Percentiles rank a stretch among this genome's conserved stretches.
phyloP scores from a whole-genome alignment of 768 basidiomycete species.

The Rhodotorula kratochvilovae region DNA sequence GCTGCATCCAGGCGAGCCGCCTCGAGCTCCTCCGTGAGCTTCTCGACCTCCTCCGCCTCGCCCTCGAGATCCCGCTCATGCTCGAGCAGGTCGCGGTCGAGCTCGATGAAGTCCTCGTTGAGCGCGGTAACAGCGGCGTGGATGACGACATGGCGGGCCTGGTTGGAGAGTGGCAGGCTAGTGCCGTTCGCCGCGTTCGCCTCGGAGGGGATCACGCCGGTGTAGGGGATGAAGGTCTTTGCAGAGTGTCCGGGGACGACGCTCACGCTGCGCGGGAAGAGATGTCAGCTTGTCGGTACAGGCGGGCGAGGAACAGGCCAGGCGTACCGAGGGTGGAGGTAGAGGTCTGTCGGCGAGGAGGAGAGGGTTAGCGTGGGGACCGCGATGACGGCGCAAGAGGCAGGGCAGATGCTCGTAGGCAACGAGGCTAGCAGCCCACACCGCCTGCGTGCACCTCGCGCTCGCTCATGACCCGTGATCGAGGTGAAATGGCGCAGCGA shows the following conservation, averaged over 20 bases:
- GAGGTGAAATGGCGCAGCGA: background rate
- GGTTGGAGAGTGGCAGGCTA: background rate
- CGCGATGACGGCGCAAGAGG: background rate
- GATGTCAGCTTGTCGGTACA: background rate
- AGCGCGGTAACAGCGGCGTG: slow-evolving; percentile 34
- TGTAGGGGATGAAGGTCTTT: slow-evolving; percentile 42
- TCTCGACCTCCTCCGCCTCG: slow-evolving; percentile 13
- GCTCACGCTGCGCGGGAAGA: slow-evolving; percentile 5
- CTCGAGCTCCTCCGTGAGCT: slow-evolving; percentile 25
- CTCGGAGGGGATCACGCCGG: slow-evolving; percentile 19
- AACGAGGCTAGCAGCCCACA: too few species aligned
- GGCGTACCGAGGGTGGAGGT: slow-evolving; percentile 39
- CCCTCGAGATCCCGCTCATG: slow-evolving; percentile 27
- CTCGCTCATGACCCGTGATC: too few species aligned
- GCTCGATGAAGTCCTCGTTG: slow-evolving; percentile 35
- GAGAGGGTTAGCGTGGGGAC: background rate
- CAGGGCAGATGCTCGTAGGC: too few species aligned
- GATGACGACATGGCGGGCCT: slow-evolving; percentile 27
- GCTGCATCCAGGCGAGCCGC: slow-evolving; percentile 7
- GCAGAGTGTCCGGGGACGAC: slow-evolving; percentile 42
- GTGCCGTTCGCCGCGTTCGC: background rate
- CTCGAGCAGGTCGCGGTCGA: slow-evolving; percentile 40
- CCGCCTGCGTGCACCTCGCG: too few species aligned
- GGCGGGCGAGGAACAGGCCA: too few species aligned
- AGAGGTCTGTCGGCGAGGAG: slow-evolving; percentile 33